phyloP scores from a whole-genome alignment of 345 rosid species.

The Dipteronia dyeriana region DNA sequence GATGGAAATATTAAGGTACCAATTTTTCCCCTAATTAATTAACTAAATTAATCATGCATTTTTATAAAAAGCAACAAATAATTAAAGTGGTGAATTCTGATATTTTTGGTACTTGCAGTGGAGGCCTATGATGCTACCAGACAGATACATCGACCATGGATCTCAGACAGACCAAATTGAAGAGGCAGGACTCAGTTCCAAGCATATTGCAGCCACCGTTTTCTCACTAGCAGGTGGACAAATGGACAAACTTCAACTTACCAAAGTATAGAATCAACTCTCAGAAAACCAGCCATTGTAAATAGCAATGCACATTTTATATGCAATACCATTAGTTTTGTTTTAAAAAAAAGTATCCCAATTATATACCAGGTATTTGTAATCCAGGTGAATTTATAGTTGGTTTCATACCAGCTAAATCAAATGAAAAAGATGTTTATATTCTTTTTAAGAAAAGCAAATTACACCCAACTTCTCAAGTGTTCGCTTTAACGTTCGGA shows the following conservation, averaged over 20 bases:
- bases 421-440: too few species aligned
- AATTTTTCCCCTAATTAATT: too few species aligned
- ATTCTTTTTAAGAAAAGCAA: too few species aligned
- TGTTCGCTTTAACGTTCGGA: too few species aligned
- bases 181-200: conserved; percentile 43
- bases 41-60: too few species aligned
- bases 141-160: conserved; percentile 57
- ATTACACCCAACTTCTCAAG: too few species aligned
- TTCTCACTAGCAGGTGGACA: conserved; percentile 20
- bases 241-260: background rate
- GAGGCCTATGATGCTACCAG: conserved; percentile 56
- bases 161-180: conserved; percentile 40
- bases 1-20: conserved; percentile 51
- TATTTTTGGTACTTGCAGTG: conserved; percentile 32
- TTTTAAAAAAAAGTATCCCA: background rate
- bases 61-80: background rate
- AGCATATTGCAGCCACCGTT: conserved; percentile 47
- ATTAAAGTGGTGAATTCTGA: background rate
- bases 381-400: background rate
- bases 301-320: background rate
- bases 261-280: background rate
- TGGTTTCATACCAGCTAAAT: too few species aligned
- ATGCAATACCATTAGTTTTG: background rate
- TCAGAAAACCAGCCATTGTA: background rate
- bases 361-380: background rate